A percentile compares a stretch with the other conserved stretches of the same genome.
phyloP scores from a whole-genome alignment of 805 yeast species.

The Saccharomycopsis schoenii region DNA sequence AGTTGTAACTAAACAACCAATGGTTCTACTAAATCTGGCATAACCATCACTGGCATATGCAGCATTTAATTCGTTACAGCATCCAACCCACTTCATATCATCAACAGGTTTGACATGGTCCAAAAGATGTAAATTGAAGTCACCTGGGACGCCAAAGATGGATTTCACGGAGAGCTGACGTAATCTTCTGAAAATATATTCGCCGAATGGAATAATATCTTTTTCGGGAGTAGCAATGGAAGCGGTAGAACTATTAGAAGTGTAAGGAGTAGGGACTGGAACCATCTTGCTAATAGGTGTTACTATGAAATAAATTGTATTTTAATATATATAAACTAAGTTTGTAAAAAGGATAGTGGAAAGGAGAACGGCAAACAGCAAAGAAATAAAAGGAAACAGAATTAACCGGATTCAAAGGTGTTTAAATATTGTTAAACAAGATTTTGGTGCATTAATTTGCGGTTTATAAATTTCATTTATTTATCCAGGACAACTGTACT shows the following conservation, averaged over 20 bases:
- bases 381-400: neutral
- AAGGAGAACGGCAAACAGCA: neutral
- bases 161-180: conserved; percentile 45
- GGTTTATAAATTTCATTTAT: neutral
- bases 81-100: conserved; percentile 63
- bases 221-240: neutral
- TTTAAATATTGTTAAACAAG: neutral
- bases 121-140: conserved; percentile 55
- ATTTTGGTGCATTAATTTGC: neutral
- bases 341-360: neutral
- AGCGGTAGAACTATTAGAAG: conserved; percentile 2
- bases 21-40: conserved; percentile 50
- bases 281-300: conserved; percentile 4
- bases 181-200: conserved; percentile 52
- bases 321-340: too few relatives aligned
- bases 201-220: conserved; percentile 43
- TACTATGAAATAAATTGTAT: neutral
- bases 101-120: conserved; percentile 54
- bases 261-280: conserved; percentile 15
- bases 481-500: neutral
- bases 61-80: conserved; percentile 82
- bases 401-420: neutral
- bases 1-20: conserved; percentile 63
- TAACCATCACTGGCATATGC: conserved; percentile 92
- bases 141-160: conserved; percentile 74